Conservation (phyloP, 2,329 filamentous ascomycete genomes). For the Aspergillus aculeatinus region DNA sequence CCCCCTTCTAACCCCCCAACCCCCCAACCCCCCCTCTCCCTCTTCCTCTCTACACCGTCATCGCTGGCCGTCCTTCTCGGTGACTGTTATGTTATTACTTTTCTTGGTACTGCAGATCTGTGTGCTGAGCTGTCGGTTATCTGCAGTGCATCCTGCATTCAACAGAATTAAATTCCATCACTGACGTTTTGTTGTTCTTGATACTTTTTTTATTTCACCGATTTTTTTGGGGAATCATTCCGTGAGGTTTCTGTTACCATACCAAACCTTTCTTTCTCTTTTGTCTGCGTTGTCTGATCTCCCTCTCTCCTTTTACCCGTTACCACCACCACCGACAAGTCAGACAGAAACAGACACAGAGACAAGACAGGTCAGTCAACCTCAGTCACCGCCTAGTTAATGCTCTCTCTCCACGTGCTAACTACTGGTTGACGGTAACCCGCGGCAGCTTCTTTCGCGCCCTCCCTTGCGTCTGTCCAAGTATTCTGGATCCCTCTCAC, state of each 20-base stretch:
- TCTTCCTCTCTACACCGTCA: slow-evolving; percentile 3
- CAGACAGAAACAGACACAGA: background rate
- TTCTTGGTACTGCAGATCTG: slow-evolving; percentile 18
- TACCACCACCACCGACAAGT: background rate
- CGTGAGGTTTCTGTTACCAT: background rate
- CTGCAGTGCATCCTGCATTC: slow-evolving; percentile 19
- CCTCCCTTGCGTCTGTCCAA: slow-evolving; percentile 23
- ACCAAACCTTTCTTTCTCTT: background rate
- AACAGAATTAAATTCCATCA: background rate
- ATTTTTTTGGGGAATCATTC: background rate
- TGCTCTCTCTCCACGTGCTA: slow-evolving; percentile 26
- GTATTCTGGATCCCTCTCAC: slow-evolving; percentile 20
- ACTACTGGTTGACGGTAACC: slow-evolving; percentile 22
- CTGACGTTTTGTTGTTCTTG: background rate
- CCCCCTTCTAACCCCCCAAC: background rate
- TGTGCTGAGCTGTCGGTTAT: slow-evolving; percentile 26
- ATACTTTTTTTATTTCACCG: slow-evolving; percentile 4
- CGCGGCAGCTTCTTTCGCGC: slow-evolving; percentile 21
- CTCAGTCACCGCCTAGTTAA: slow-evolving; percentile 15
- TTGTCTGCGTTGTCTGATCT: background rate
- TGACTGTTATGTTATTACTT: slow-evolving; percentile 8
- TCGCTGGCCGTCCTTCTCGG: slow-evolving; percentile 2
- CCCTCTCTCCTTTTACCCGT: background rate
- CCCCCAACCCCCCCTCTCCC: background rate
- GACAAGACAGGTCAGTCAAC: background rate